A percentile compares a stretch with the other conserved stretches of the same genome.
Evolutionary conservation across 83 land plant species (phyloP).

Genomic region (Larix sibirica): DNA sequence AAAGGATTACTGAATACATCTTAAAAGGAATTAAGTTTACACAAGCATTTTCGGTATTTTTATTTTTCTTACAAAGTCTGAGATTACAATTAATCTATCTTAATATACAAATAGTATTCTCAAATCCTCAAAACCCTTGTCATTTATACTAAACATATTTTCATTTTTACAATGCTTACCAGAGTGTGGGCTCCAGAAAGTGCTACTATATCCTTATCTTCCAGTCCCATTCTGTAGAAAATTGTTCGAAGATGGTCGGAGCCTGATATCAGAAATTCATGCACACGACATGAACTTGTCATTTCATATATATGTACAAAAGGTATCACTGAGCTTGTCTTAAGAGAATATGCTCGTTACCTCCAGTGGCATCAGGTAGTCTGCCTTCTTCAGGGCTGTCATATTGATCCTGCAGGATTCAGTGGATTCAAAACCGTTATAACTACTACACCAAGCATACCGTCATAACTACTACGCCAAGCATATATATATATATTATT

Average conservation of each 20-base stretch:
- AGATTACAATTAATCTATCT: too few species aligned
- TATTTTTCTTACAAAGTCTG: too few species aligned
- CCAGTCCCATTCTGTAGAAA: constrained; percentile 38
- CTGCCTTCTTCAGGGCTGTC: constrained; percentile 38
- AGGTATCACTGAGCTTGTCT: too few species aligned
- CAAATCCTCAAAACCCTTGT: neutral
- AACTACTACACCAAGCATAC: too few species aligned
- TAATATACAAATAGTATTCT: too few species aligned
- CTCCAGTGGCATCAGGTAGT: constrained; percentile 47
- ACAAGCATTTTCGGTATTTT: too few species aligned
- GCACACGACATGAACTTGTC: neutral
- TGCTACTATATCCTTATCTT: constrained; percentile 52
- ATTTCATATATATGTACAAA: neutral
- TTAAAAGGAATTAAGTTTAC: too few species aligned
- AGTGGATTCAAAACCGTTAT: too few species aligned
- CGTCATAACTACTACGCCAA: too few species aligned
- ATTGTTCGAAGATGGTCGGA: constrained; percentile 34
- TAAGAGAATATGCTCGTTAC: neutral
- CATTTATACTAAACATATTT: neutral
- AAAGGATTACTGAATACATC: too few species aligned
- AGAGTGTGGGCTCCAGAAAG: constrained; percentile 51
- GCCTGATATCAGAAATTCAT: constrained; percentile 15
- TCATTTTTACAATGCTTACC: constrained; percentile 13
- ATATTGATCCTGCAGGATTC: constrained; percentile 22
- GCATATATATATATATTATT: too few species aligned